These are phyloP conservation scores for Lolium rigidum DNA, from an alignment of 176 grass and related monocot genomes.

Conservation along the genomic window DNA sequence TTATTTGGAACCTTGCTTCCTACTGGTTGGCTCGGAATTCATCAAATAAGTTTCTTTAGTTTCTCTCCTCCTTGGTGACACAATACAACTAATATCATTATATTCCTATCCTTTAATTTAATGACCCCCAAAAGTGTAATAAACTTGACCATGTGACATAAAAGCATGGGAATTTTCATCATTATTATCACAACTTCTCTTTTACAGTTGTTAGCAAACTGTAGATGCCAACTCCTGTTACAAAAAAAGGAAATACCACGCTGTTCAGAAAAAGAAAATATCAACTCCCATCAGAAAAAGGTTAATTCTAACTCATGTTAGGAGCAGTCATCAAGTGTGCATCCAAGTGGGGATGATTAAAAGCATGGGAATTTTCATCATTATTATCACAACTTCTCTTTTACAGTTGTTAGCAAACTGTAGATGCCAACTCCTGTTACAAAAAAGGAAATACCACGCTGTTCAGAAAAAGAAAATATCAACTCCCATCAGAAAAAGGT, in stretches of 20 bases:
- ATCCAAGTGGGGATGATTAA: slow-evolving; percentile 14
- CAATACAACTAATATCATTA: slow-evolving; percentile 5
- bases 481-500: not conserved
- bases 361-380: slow-evolving; percentile 39
- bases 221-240: slow-evolving; percentile 9
- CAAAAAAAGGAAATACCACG: not conserved
- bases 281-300: not conserved
- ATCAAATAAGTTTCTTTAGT: slow-evolving; percentile 43
- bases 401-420: not conserved
- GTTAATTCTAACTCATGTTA: not conserved
- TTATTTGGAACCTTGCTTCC: slow-evolving; percentile 44
- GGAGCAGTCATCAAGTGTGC: not conserved
- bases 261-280: slow-evolving; percentile 22
- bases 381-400: not conserved
- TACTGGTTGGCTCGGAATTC: slow-evolving; percentile 48
- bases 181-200: not conserved
- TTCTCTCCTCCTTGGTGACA: slow-evolving; percentile 42
- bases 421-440: slow-evolving; percentile 12
- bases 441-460: not conserved
- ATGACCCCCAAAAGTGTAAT: slow-evolving; percentile 23
- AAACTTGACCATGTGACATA: slow-evolving; percentile 35
- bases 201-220: slow-evolving; percentile 14
- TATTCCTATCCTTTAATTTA: slow-evolving; percentile 47
- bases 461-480: slow-evolving; percentile 18
- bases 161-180: slow-evolving; percentile 38